Base-by-base conservation (phyloP, 805 yeast genomes). In the Wickerhamiella allomyrinae region DNA sequence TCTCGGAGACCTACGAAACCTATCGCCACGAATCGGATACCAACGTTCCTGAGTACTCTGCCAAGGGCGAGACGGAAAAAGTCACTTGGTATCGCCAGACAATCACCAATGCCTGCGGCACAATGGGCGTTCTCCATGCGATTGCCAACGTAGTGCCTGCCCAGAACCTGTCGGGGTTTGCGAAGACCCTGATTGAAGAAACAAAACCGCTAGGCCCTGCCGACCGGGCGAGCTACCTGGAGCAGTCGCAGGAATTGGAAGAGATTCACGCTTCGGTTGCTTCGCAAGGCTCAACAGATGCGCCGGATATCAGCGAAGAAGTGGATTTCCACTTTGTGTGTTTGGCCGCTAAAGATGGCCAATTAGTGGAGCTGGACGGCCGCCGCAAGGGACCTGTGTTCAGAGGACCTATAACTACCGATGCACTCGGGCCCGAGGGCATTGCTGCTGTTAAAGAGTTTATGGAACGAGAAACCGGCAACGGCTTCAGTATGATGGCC, bases 61-160 rank as follows among this genome's bases (percentile, higher is more conserved):
- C 65, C 38, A 43, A 51, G 17, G 48, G 43, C 20, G 41, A 41
- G 6, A 47, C 46, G 20, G 56, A 48, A 47, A 62, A 52, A 6
- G 65, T 76, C 13, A 49, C 69, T n/a, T 91, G 97, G 96, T 74
- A 77, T 52, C 76, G 74, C 50, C 98, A 89, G 55, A 76, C 86
- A 1, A 74, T 91, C 14, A 74, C 73, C 47, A 89, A 89, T 57
- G 93, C 94, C 0, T 89, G 98, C 63, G 98, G 98, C 5, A 70
- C 93, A 24, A 84, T 81, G 60, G 97, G 95, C 0, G 58, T 91
- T 37, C 62, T 89, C 19, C 96, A 89, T 53, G 67, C 77, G 0
- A 50, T 72, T 7, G 58, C 69, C 34, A 59, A 70, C 37, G 59
- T 58, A 9, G 50, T 58, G 5, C 60, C 62, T 7, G 36, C 41